Conservation (phyloP, 2,329 filamentous ascomycete genomes). For the Phialophora chinensis region DNA sequence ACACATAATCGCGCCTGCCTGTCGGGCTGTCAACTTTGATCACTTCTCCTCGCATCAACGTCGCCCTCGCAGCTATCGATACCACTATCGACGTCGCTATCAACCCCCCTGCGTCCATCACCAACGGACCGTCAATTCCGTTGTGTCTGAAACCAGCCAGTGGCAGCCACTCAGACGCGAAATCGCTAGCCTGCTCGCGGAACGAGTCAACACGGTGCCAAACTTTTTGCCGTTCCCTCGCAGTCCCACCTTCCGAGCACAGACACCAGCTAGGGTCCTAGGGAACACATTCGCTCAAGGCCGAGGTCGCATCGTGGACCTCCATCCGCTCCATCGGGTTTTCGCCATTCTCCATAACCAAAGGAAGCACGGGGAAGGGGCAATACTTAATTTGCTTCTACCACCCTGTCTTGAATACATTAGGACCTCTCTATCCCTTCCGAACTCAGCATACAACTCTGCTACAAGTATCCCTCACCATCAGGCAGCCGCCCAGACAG, state of each 20-base stretch:
- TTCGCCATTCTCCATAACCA: constrained; percentile 25
- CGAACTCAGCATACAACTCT: constrained; percentile 6
- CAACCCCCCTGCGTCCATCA: constrained; percentile 32
- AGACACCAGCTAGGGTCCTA: constrained; percentile 7
- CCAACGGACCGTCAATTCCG: constrained; percentile 21
- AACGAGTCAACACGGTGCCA: constrained; percentile 30
- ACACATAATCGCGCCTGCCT: constrained; percentile 25
- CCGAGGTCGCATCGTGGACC: constrained; percentile 29
- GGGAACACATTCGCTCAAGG: constrained; percentile 3
- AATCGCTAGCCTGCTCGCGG: constrained; percentile 25
- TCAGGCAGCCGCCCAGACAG: constrained; percentile 15
- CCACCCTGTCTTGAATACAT: constrained; percentile 21
- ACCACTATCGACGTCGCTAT: constrained; percentile 11
- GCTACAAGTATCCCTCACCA: background rate
- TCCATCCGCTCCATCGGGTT: constrained; percentile 28
- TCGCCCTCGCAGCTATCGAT: constrained; percentile 1
- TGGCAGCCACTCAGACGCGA: constrained; percentile 26
- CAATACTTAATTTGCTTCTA: constrained; percentile 23
- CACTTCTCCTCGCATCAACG: background rate
- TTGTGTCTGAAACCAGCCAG: constrained; percentile 28
- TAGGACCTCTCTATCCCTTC: constrained; percentile 13
- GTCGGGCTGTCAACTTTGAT: background rate
- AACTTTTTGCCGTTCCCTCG: constrained; percentile 19
- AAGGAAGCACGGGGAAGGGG: constrained; percentile 34
- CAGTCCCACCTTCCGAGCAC: constrained; percentile 10